Evolutionary conservation across 768 basidiomycete species (phyloP).

Genomic region (Mycena amicta): DNA sequence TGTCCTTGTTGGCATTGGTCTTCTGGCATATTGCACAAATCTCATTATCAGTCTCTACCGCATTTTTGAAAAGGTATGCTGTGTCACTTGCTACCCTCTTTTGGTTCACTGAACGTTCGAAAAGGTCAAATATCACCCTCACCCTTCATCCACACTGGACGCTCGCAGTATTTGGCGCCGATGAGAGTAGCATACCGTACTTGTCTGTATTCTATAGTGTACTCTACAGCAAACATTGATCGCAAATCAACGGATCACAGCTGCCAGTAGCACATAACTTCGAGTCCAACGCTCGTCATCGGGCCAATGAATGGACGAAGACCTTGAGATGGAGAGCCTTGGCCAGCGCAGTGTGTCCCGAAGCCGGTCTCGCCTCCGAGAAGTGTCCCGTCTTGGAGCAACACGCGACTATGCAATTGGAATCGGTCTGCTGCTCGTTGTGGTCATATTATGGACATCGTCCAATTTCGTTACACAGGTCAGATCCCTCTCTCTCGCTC

Average conservation of each 20-base stretch:
- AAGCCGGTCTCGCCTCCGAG: constrained; percentile 9
- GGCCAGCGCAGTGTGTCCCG: constrained; percentile 20
- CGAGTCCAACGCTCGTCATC: not conserved
- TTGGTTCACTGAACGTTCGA: constrained; percentile 88
- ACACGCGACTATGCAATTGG: constrained; percentile 51
- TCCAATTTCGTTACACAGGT: constrained; percentile 90
- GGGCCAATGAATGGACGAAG: not conserved
- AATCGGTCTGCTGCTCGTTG: constrained; percentile 67
- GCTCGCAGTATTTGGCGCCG: not conserved
- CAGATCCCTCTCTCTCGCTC: constrained; percentile 9
- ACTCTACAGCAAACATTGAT: not conserved
- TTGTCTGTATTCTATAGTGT: not conserved
- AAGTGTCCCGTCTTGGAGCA: constrained; percentile 6
- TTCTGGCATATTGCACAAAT: constrained; percentile 81
- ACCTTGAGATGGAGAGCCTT: constrained; percentile 27
- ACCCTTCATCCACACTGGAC: constrained; percentile 31
- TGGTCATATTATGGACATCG: constrained; percentile 86
- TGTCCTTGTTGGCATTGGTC: constrained; percentile 73
- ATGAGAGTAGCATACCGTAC: not conserved
- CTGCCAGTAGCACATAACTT: not conserved
- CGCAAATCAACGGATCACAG: not conserved
- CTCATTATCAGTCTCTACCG: constrained; percentile 83
- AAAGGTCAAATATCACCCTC: constrained; percentile 74
- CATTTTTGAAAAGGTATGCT: constrained; percentile 89
- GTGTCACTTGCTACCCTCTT: too few species aligned